Percentiles rank a stretch among this genome's conserved stretches.
phyloP scores from a whole-genome alignment of 208 protist species.

The Porcisia hertigi region DNA sequence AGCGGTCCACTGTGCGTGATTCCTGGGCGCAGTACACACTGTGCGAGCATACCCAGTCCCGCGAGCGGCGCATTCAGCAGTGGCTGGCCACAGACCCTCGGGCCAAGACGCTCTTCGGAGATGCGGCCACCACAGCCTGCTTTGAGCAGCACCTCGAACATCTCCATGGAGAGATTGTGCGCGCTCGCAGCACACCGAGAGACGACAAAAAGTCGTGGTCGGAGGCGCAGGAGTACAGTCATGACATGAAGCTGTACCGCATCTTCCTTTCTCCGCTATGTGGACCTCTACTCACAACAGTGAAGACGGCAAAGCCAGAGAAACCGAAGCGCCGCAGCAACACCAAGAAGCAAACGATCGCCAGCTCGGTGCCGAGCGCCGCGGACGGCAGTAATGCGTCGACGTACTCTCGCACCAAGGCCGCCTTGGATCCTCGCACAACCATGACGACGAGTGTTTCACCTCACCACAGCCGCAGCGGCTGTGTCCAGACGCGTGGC shows the following conservation, averaged over 20 bases:
- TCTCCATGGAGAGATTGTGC: conserved; percentile 65
- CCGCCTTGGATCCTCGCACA: background rate
- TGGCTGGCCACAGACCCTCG: conserved; percentile 42
- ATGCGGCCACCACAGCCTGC: conserved; percentile 32
- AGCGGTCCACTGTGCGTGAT: conserved; percentile 31
- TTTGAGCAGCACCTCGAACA: conserved; percentile 47
- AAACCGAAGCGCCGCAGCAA: conserved; percentile 1
- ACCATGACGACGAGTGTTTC: background rate
- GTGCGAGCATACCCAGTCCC: conserved; percentile 47
- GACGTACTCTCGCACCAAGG: background rate
- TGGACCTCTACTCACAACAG: conserved; percentile 71
- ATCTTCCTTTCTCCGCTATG: conserved; percentile 68
- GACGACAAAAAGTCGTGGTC: conserved; percentile 42
- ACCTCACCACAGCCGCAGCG: background rate
- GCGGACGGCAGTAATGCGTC: background rate
- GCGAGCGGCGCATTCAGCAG: conserved; percentile 40
- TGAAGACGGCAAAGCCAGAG: conserved; percentile 39
- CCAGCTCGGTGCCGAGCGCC: background rate
- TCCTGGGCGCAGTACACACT: conserved; percentile 65
- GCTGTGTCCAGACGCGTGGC: background rate
- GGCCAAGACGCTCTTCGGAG: conserved; percentile 43
- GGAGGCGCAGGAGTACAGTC: conserved; percentile 43
- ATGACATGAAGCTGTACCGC: conserved; percentile 73
- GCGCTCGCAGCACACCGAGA: conserved; percentile 46
- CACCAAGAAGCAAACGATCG: conserved; percentile 1